phyloP scores from a whole-genome alignment of 2,329 filamentous ascomycete genomes.

The Aspergillus felis region DNA sequence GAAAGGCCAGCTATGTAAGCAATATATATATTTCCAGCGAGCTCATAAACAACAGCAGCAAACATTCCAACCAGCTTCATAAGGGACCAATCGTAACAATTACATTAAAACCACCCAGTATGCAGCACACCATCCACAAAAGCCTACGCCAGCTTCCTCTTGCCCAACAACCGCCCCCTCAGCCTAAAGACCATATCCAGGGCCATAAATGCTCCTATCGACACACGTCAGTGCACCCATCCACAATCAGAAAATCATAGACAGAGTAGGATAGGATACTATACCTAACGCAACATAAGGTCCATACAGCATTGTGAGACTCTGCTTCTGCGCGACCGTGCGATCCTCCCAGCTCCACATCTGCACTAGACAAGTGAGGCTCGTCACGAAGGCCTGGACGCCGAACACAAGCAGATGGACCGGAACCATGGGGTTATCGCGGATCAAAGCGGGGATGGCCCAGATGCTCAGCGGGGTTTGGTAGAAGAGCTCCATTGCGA shows the following conservation, averaged over 20 bases:
- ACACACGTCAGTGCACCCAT: neutral
- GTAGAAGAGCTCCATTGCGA: constrained; percentile 57
- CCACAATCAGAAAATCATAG: neutral
- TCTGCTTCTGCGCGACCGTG: constrained; percentile 44
- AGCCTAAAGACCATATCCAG: constrained; percentile 38
- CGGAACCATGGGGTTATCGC: constrained; percentile 54
- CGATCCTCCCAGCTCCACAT: constrained; percentile 54
- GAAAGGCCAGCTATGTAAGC: too few relatives aligned
- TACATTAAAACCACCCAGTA: too few relatives aligned
- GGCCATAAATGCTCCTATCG: constrained; percentile 34
- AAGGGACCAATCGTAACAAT: too few relatives aligned
- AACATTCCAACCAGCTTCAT: too few relatives aligned
- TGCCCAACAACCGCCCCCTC: constrained; percentile 21
- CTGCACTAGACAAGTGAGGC: constrained; percentile 60
- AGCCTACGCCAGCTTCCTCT: constrained; percentile 27
- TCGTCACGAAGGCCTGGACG: constrained; percentile 58
- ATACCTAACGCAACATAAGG: constrained; percentile 55
- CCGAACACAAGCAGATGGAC: constrained; percentile 59
- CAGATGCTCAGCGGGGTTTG: constrained; percentile 60
- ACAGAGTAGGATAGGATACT: constrained; percentile 17
- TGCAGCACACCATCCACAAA: too few relatives aligned
- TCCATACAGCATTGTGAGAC: constrained; percentile 52
- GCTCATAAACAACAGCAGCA: too few relatives aligned
- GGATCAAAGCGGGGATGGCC: constrained; percentile 53
- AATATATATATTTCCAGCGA: too few relatives aligned